Evolutionary conservation across 1,139 yeast species (phyloP).

Genomic region (Pneumocystis jirovecii): DNA sequence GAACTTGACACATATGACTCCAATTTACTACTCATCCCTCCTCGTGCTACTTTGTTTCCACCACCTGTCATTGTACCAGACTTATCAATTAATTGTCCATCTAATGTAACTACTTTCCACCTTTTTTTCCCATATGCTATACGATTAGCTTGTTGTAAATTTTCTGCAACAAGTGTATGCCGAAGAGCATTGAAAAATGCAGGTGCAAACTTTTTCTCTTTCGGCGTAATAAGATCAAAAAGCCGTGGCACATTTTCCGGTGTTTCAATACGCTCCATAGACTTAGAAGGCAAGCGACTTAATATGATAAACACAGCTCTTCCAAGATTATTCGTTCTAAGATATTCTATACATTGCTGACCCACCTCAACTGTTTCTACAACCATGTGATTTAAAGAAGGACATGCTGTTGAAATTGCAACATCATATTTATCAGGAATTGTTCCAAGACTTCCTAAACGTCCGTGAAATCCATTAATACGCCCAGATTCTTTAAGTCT

Average conservation of each 20-base stretch:
- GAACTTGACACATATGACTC: constrained; percentile 35
- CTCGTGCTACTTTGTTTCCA: constrained; percentile 51
- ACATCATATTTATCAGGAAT: constrained; percentile 81
- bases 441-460: constrained; percentile 79
- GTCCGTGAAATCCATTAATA: constrained; percentile 55
- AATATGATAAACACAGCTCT: constrained; percentile 77
- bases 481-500: constrained; percentile 69
- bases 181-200: constrained; percentile 80
- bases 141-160: constrained; percentile 63
- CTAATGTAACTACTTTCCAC: constrained; percentile 81
- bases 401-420: constrained; percentile 91
- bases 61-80: constrained; percentile 98
- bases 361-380: constrained; percentile 91
- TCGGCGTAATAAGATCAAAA: constrained; percentile 65
- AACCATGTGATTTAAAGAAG: constrained; percentile 80
- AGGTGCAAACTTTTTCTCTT: constrained; percentile 53
- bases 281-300: constrained; percentile 53
- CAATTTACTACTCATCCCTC: constrained; percentile 39
- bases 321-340: constrained; percentile 73
- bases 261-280: constrained; percentile 46
- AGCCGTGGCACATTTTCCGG: constrained; percentile 69
- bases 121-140: constrained; percentile 77
- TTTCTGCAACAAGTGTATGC: constrained; percentile 75
- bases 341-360: constrained; percentile 74
- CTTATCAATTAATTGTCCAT: constrained; percentile 84